These are phyloP conservation scores for Trichoderma sp. DNA, from an alignment of 2,329 filamentous ascomycete species.

Conservation along the genomic window DNA sequence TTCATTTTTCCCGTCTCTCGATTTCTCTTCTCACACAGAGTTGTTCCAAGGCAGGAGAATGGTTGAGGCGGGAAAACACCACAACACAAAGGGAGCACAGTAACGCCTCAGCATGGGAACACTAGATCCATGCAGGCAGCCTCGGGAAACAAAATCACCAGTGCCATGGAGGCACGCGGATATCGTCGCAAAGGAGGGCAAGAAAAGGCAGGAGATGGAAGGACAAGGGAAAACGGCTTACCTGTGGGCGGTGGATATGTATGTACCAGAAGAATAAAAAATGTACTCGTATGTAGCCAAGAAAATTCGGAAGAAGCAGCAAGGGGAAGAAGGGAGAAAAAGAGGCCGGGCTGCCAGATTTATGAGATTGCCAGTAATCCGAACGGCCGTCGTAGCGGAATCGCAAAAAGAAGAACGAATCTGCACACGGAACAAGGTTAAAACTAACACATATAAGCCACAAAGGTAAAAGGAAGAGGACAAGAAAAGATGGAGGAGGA, in stretches of 20 bases:
- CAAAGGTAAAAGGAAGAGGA: constrained; percentile 16
- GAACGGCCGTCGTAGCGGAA: neutral
- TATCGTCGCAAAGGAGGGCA: constrained; percentile 24
- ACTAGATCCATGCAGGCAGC: constrained; percentile 37
- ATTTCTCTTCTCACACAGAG: neutral
- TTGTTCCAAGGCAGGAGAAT: neutral
- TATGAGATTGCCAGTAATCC: neutral
- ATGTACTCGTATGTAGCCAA: neutral
- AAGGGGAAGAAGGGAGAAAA: neutral
- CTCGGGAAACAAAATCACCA: constrained; percentile 32
- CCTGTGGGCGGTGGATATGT: constrained; percentile 22
- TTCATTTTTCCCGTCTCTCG: neutral
- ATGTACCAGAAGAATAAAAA: neutral
- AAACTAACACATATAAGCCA: constrained; percentile 16
- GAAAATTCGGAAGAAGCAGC: neutral
- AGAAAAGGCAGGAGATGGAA: constrained; percentile 28
- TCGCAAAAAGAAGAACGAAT: neutral
- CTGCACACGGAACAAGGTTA: constrained; percentile 22
- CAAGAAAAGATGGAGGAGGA: constrained; percentile 12
- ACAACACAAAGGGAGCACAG: constrained; percentile 6
- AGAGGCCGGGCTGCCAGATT: neutral
- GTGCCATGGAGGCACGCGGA: constrained; percentile 29
- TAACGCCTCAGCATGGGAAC: constrained; percentile 26
- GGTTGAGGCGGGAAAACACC: constrained; percentile 1
- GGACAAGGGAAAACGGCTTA: constrained; percentile 28